A percentile compares a stretch with the other conserved stretches of the same genome.
Evolutionary conservation across 352 stramenopile genomes (phyloP).

Genomic region (Plasmopara muralis): DNA sequence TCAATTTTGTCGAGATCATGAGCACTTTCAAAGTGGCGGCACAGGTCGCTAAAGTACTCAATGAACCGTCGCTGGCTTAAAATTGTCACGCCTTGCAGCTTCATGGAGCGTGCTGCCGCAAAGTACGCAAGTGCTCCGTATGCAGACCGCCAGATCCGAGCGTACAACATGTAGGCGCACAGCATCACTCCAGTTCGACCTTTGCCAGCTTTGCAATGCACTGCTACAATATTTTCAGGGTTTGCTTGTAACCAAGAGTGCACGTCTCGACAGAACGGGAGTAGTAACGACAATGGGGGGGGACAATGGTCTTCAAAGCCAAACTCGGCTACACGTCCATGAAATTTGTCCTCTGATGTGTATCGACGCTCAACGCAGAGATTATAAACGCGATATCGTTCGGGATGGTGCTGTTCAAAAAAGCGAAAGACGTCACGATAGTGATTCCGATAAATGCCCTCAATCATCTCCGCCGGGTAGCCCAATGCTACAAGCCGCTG

Average conservation of each 20-base stretch:
- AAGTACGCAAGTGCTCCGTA: conserved; percentile 67
- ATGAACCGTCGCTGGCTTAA: conserved; percentile 75
- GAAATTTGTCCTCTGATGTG: conserved; percentile 64
- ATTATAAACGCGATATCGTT: conserved; percentile 88
- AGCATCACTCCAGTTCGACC: conserved; percentile 89
- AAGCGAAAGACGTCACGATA: conserved; percentile 87
- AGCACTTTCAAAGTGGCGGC: conserved; percentile 23
- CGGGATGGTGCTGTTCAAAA: conserved; percentile 76
- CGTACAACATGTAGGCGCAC: conserved; percentile 69
- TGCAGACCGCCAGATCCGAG: conserved; percentile 47
- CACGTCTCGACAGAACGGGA: conserved; percentile 63
- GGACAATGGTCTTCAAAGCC: conserved; percentile 87
- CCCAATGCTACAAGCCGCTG: conserved; percentile 82
- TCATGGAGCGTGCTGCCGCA: conserved; percentile 56
- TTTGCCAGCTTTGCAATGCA: conserved; percentile 90
- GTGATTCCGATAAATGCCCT: conserved; percentile 87
- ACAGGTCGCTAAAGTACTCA: conserved; percentile 62
- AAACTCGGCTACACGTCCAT: conserved; percentile 63
- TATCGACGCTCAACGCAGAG: conserved; percentile 85
- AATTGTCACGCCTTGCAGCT: conserved; percentile 80
- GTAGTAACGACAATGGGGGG: conserved; percentile 63
- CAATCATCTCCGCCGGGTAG: conserved; percentile 83
- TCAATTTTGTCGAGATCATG: conserved; percentile 6
- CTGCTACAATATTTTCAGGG: conserved; percentile 70
- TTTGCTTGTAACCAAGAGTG: conserved; percentile 47